A percentile compares a stretch with the other conserved stretches of the same genome.
phyloP scores from a whole-genome alignment of 1,139 yeast species.

The Debaryomycetaceae sp. region DNA sequence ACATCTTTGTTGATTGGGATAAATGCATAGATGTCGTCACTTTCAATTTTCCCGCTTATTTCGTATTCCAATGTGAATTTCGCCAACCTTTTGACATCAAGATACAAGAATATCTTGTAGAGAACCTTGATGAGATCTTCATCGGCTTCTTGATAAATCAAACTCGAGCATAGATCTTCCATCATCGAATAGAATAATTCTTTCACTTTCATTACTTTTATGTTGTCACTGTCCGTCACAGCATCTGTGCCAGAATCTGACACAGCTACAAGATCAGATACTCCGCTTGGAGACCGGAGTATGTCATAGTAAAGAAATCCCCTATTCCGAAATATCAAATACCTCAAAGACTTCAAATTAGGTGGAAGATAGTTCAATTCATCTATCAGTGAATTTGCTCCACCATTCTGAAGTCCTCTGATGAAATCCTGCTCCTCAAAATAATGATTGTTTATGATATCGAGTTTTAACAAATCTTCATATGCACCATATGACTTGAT shows the following conservation, averaged over 20 bases:
- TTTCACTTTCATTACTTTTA: slow-evolving; percentile 12
- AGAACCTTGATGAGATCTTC: slow-evolving; percentile 46
- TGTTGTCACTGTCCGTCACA: slow-evolving; percentile 5
- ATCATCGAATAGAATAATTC: slow-evolving; percentile 41
- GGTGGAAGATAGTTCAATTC: slow-evolving; percentile 57
- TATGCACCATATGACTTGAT: slow-evolving; percentile 54
- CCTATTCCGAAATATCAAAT: slow-evolving; percentile 75
- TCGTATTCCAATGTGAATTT: slow-evolving; percentile 66
- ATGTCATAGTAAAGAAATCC: slow-evolving; percentile 68
- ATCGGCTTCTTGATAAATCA: slow-evolving; percentile 66
- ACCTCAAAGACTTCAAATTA: slow-evolving; percentile 67
- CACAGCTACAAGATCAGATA: slow-evolving; percentile 4
- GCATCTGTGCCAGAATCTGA: slow-evolving; percentile 1
- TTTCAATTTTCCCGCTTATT: slow-evolving; percentile 43
- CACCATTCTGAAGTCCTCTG: slow-evolving; percentile 41
- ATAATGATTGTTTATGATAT: slow-evolving; percentile 56
- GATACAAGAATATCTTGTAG: slow-evolving; percentile 45
- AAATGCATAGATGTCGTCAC: slow-evolving; percentile 42
- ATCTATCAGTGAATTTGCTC: slow-evolving; percentile 29
- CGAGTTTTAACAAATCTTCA: slow-evolving; percentile 61
- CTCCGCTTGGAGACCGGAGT: slow-evolving; percentile 12
- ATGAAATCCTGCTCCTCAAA: slow-evolving; percentile 38
- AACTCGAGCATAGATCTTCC: slow-evolving; percentile 54
- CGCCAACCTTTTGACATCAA: slow-evolving; percentile 50
- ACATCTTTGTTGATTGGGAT: slow-evolving; percentile 21